Conservation (phyloP, 2,329 filamentous ascomycete species). For the Paecilomyces variotii region DNA sequence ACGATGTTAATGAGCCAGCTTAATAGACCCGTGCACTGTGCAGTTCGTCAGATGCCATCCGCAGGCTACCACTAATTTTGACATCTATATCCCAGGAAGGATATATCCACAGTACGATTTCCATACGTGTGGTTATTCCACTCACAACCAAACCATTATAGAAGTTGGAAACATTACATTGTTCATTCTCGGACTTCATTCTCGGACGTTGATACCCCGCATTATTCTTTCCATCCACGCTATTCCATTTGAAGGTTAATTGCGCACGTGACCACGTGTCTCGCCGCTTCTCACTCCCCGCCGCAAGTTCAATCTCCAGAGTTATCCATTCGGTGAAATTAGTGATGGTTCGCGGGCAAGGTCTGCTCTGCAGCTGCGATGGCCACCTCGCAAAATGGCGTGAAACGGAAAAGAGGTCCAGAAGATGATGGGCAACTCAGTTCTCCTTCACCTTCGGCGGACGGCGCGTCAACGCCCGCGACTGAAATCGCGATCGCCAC, state of each 20-base stretch:
- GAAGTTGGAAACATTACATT: too few relatives aligned
- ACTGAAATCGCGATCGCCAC: constrained; percentile 8
- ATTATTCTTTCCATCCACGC: too few relatives aligned
- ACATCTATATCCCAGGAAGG: too few relatives aligned
- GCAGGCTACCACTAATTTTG: too few relatives aligned
- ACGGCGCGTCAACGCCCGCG: neutral
- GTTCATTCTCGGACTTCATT: too few relatives aligned
- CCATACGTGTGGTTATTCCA: too few relatives aligned
- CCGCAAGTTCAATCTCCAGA: neutral
- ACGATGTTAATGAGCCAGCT: too few relatives aligned
- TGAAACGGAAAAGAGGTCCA: constrained; percentile 14
- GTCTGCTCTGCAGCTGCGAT: constrained; percentile 1
- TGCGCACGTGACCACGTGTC: neutral
- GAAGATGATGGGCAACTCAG: neutral
- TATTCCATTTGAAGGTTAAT: constrained; percentile 4
- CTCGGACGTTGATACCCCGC: too few relatives aligned
- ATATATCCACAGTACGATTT: too few relatives aligned
- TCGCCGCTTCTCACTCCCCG: neutral
- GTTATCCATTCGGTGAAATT: neutral
- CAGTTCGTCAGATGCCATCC: too few relatives aligned
- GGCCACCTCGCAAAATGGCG: neutral
- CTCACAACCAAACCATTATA: too few relatives aligned
- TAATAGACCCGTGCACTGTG: too few relatives aligned
- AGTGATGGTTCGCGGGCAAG: neutral
- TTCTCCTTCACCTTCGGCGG: neutral